phyloP scores from a whole-genome alignment of 2,329 filamentous ascomycete genomes.

The Chalaropsis thielavioides region DNA sequence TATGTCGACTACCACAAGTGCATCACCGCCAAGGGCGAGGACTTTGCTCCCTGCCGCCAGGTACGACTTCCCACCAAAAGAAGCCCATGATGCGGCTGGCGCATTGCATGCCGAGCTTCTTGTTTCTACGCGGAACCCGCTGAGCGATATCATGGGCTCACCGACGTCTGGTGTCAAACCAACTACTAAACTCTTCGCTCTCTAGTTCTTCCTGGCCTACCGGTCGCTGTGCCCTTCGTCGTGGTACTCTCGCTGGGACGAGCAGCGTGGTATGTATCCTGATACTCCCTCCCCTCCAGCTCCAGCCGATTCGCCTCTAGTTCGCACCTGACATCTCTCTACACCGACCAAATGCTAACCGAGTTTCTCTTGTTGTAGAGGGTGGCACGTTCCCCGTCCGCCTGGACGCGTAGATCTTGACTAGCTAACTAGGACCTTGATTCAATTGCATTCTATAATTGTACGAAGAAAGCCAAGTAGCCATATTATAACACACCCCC shows the following conservation, averaged over 20 bases:
- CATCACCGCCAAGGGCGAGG: constrained; percentile 94
- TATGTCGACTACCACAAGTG: constrained; percentile 99
- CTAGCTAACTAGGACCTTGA: constrained; percentile 16
- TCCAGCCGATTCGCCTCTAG: not conserved
- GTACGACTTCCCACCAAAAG: constrained; percentile 34
- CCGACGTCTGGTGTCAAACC: not conserved
- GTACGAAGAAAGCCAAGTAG: constrained; percentile 6
- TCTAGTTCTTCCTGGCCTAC: constrained; percentile 93
- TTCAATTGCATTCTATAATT: constrained; percentile 4
- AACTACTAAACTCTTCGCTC: not conserved
- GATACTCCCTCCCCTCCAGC: not conserved
- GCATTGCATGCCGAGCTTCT: not conserved
- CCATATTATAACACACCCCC: not conserved
- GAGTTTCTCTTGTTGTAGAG: constrained; percentile 32
- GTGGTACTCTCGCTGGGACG: constrained; percentile 92
- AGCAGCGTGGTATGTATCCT: constrained; percentile 67
- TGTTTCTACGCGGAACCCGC: not conserved
- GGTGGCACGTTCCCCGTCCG: constrained; percentile 53
- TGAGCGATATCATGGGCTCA: not conserved
- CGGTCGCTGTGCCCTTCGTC: constrained; percentile 90
- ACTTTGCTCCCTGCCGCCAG: constrained; percentile 93
- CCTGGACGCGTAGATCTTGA: constrained; percentile 40
- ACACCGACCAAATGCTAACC: constrained; percentile 21
- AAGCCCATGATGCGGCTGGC: not conserved
- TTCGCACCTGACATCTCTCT: not conserved